Evolutionary conservation across 129 eudicot genomes (phyloP), one percentile per base, ranked within the genome.

Genomic region (Escallonia rubra): DNA sequence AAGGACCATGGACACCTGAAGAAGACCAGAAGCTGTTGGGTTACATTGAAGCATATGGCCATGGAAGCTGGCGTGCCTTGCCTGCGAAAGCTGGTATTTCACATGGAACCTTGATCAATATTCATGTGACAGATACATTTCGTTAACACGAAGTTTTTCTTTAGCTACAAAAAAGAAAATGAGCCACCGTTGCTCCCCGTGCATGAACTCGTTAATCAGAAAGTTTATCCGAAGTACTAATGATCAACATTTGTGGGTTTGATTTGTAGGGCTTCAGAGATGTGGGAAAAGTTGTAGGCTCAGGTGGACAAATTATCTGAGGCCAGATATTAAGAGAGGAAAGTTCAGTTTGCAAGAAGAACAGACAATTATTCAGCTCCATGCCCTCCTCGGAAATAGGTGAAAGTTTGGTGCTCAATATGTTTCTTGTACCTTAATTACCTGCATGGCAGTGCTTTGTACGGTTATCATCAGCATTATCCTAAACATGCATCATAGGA

Each of bases 381-480:
- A 87, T 71, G 95, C 95, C 62, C 95, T 87, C 65, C 83, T 87
- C 74, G 95, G 95, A 61, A 87, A 87, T 64, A 84, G 95, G 95
- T 87, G 34, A 38, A 50, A 50, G 12, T n/a, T 50, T 9, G 34
- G 34, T 23, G 34, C 34, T 23, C 34, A 23, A 23, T 23, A 23
- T 23, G 34, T 23, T 0, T 23, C 34, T 23, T 23, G 34, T 23
- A 23, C 34, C 34, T 23, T 23, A 23, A 23, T 23, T 23, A 23
- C 34, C 34, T 23, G 34, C 34, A 23, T 23, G 34, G 34, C 34
- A 0, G 34, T 23, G 34, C 34, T 23, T 23, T 1, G 34, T 23
- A 23, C 34, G 34, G 34, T 23, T 23, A 23, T 0, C 34, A 23
- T 23, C 34, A 23, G 34, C 34, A 23, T 23, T 1, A 23, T 23